Base-by-base conservation (phyloP, 2,329 filamentous ascomycete species). In the Ophiostoma quercus region DNA sequence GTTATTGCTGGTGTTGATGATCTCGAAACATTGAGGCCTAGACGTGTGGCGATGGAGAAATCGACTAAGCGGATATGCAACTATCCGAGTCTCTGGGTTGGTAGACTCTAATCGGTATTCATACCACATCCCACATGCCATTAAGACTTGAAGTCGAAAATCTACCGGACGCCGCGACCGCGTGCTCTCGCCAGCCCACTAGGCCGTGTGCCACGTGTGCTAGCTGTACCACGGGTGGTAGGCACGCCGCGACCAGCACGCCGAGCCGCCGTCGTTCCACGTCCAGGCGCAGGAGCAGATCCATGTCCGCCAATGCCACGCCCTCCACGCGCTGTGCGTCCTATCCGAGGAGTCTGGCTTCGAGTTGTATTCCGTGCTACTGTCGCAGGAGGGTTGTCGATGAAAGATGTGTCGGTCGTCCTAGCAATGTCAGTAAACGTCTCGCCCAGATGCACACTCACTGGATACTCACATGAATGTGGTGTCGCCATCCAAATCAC, bases 401-500 rank as follows among this genome's bases (percentile, higher is more conserved):
- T 88, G 76, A 97, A 97, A 1, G 92, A 92, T 6, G 90, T 96
- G 77, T 97, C 93, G 12, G 92, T 96, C 32, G 94, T 97, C 84
- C 91, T 94, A 74, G 62, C 57, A 73, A 72, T 69, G 62, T 65
- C 19, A 65, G 62, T 25, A 41, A 8, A 39, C 34, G 25, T 12
- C 43, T 47, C 25, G 25, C 25, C 8, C 72, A 1, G n/a, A 5
- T 25, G 12, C 41, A 41, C 14, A 22, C 66, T 76, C 74, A 75
- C 57, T 25, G 14, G 54, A 4, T 2, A 79, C 86, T 79, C 81
- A 91, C 89, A 97, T 87, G 76, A 97, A 97, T 0, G 94, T 97
- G 68, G 90, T 91, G 75, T 97, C 94, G 19, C 79, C 79, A n/a
- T 87, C 84, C 29, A 79, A 70, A 25, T 83, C 83, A 5, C 75